Evolutionary conservation across 73 alveolate species (phyloP).

Genomic region (Paramecium biaurelia): DNA sequence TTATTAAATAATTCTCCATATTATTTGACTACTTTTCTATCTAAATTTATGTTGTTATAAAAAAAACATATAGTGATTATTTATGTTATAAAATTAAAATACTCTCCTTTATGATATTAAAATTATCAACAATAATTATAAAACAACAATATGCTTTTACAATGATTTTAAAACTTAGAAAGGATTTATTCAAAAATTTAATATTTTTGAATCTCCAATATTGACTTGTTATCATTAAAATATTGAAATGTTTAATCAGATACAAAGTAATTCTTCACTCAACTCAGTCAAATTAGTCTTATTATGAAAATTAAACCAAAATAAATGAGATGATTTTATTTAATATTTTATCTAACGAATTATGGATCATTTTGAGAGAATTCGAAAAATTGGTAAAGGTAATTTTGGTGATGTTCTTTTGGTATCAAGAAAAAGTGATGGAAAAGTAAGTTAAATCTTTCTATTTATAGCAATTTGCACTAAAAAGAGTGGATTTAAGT

Average conservation of each 20-base stretch:
- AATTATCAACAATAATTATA: not conserved
- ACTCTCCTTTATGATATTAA: not conserved
- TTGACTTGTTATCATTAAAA: not conserved
- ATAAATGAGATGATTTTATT: not conserved
- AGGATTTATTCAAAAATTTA: not conserved
- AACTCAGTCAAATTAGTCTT: not conserved
- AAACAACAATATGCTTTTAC: not conserved
- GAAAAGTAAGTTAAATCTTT: conserved; percentile 32
- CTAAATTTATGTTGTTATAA: not conserved
- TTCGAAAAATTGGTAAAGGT: conserved; percentile 72
- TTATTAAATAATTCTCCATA: not conserved
- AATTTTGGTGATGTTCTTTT: conserved; percentile 71
- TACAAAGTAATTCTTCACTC: not conserved
- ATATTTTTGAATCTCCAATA: not conserved
- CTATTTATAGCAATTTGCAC: conserved; percentile 56
- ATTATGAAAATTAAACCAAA: not conserved
- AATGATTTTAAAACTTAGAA: not conserved
- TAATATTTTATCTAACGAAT: conserved; percentile 20
- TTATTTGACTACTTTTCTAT: not conserved
- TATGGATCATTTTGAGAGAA: conserved; percentile 69
- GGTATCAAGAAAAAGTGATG: conserved; percentile 60
- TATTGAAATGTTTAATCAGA: not conserved
- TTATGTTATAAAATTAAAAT: not conserved
- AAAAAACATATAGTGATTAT: not conserved
- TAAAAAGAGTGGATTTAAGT: conserved; percentile 71